These are phyloP conservation scores for Isabelozyma heimii DNA, from an alignment of 805 yeast species.

Conservation along the genomic window DNA sequence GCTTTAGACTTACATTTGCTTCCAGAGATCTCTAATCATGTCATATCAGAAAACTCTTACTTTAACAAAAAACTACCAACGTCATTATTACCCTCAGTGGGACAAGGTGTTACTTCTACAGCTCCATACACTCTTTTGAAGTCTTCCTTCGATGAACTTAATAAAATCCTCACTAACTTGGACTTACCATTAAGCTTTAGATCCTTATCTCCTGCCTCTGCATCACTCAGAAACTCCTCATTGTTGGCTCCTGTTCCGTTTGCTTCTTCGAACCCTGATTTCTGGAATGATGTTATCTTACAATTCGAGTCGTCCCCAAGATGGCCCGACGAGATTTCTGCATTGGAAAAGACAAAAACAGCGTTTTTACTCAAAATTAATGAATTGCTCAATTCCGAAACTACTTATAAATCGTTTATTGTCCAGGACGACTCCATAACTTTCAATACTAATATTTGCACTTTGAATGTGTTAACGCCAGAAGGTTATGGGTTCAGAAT, in stretches of 20 bases:
- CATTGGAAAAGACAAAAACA: constrained; percentile 85
- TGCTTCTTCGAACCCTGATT: constrained; percentile 71
- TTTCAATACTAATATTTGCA: constrained; percentile 55
- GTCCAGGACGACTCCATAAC: constrained; percentile 68
- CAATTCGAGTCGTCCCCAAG: constrained; percentile 87
- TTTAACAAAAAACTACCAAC: constrained; percentile 56
- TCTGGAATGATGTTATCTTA: constrained; percentile 74
- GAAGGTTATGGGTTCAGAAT: constrained; percentile 86
- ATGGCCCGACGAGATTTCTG: constrained; percentile 92
- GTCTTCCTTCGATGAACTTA: constrained; percentile 48
- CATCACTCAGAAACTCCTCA: constrained; percentile 76
- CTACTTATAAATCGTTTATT: constrained; percentile 56
- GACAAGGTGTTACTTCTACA: constrained; percentile 45
- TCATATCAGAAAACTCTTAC: constrained; percentile 36
- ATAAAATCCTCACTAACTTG: constrained; percentile 45
- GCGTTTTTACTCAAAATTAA: constrained; percentile 77
- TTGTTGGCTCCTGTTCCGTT: constrained; percentile 78
- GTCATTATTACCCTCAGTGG: constrained; percentile 59
- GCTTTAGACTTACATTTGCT: constrained; percentile 63
- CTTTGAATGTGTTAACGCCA: constrained; percentile 71
- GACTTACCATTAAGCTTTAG: constrained; percentile 68
- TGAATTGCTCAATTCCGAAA: constrained; percentile 46
- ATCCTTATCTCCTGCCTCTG: constrained; percentile 68
- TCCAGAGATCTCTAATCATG: constrained; percentile 34
- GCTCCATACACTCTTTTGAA: constrained; percentile 30